Base-by-base conservation (phyloP, 2,329 filamentous ascomycete genomes). In the Herpotrichia juniperi region DNA sequence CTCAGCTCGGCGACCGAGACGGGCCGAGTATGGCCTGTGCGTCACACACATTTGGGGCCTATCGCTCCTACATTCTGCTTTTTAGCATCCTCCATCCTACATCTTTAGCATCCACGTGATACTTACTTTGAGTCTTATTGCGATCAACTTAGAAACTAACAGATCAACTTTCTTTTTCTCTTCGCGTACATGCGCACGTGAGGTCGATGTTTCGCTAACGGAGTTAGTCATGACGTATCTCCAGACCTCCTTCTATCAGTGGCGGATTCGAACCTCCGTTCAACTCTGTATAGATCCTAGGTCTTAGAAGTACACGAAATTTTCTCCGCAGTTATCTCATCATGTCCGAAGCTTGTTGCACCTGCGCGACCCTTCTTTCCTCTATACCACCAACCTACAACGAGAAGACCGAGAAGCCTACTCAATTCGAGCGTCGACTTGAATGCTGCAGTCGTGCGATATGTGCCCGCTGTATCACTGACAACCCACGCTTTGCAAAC, bases 361-460 rank as follows among this genome's bases (percentile, higher is more conserved):
- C 87, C 19, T 92, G 88, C 72, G 86, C 88, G 25, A 79, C 78
- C 21, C 74, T 87, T 22, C 80, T 91, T 22, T 78, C 81, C 37
- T 76, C 81, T 4, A 78, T 83, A 25, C 78, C 81, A 46, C 77
- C 80, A 28, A 76, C 78, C 24, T 79, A 79, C 62, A 75, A 81
- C 58, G 78, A 80, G 52, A 79, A 80, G 63, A 79, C 78, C 32
- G 86, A 88, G 75, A 90, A 88, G 67, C 80, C 83, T 12, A 74
- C 83, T 2, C 79, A 82, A 22, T 77, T 80, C 42, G 82, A 87
- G 65, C 83, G 88, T 46, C 77, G 80, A 54, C 78, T 91, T 25
- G 79, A 81, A 28, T 93, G 90, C 71, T 93, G 90, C 71, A 78
- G 77, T 39, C 82, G 90, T 48, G 78, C 85, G 32, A 89, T 93